Percentiles rank a stretch among this genome's conserved stretches.
Evolutionary conservation across 2,329 filamentous ascomycete species (phyloP).

Genomic region (Aspergillus chevalieri): DNA sequence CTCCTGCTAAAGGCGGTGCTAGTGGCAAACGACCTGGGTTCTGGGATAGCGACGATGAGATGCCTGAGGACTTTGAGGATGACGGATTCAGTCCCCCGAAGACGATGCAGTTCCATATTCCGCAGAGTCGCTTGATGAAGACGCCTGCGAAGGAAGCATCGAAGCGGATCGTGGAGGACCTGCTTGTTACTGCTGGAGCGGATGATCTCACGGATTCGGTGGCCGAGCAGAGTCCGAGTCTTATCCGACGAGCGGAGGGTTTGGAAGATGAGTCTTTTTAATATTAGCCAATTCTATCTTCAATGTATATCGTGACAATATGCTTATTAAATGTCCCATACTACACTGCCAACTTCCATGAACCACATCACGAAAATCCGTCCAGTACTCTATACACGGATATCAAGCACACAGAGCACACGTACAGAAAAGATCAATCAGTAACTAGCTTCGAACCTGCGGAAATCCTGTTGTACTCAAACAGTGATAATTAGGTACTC

Average conservation of each 20-base stretch:
- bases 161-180: slow-evolving; percentile 44
- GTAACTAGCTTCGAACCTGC: slow-evolving; percentile 31
- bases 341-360: not conserved
- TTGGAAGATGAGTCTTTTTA: slow-evolving; percentile 46
- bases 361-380: not conserved
- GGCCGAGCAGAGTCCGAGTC: slow-evolving; percentile 39
- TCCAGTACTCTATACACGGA: not conserved
- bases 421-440: slow-evolving; percentile 3
- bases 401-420: not conserved
- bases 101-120: slow-evolving; percentile 50
- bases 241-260: slow-evolving; percentile 36
- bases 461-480: slow-evolving; percentile 12
- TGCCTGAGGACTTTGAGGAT: slow-evolving; percentile 47
- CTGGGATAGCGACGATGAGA: slow-evolving; percentile 75
- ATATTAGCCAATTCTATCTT: not conserved
- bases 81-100: slow-evolving; percentile 83
- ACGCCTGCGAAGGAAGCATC: slow-evolving; percentile 47
- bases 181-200: slow-evolving; percentile 42
- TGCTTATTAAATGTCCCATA: not conserved
- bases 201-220: slow-evolving; percentile 34
- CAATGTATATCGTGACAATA: not conserved
- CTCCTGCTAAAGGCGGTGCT: slow-evolving; percentile 50
- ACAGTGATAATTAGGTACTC: slow-evolving; percentile 12
- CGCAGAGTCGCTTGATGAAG: slow-evolving; percentile 44
- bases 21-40: slow-evolving; percentile 31